Conservation (phyloP, 2,329 filamentous ascomycete genomes). For the Colletotrichum camelliae region DNA sequence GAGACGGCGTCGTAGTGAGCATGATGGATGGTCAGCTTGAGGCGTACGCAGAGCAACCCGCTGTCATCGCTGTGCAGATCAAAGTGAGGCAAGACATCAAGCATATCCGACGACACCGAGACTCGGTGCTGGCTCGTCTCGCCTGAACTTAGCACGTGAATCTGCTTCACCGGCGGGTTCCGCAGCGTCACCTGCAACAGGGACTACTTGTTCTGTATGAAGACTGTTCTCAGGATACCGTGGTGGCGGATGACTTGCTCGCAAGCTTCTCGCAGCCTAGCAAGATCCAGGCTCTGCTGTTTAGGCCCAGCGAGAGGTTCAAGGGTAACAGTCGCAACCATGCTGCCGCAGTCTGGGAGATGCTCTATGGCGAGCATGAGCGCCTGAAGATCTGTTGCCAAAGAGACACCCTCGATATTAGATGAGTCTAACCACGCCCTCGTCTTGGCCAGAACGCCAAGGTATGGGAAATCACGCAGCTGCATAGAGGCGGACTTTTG, state of each 20-base stretch:
- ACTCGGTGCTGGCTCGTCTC: neutral
- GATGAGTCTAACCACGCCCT: neutral
- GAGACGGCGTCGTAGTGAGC: neutral
- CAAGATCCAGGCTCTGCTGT: neutral
- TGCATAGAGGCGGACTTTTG: neutral
- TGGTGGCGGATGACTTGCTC: neutral
- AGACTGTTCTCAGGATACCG: neutral
- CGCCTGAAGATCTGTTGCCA: neutral
- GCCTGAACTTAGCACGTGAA: neutral
- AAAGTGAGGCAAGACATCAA: neutral
- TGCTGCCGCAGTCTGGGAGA: neutral
- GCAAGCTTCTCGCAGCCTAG: neutral
- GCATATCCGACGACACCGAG: neutral
- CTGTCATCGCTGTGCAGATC: neutral
- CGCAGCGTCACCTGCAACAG: neutral
- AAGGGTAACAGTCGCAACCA: neutral
- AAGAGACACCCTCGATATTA: neutral
- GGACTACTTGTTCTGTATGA: neutral
- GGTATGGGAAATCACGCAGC: neutral
- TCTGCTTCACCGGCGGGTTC: neutral
- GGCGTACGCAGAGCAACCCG: neutral
- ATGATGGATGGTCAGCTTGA: neutral
- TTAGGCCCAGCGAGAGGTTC: neutral
- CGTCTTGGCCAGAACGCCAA: neutral
- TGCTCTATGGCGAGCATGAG: neutral